Percentiles rank a stretch among this genome's conserved stretches.
Conservation (phyloP, 164 flowering plant genomes). For the Macadamia integrifolia region DNA sequence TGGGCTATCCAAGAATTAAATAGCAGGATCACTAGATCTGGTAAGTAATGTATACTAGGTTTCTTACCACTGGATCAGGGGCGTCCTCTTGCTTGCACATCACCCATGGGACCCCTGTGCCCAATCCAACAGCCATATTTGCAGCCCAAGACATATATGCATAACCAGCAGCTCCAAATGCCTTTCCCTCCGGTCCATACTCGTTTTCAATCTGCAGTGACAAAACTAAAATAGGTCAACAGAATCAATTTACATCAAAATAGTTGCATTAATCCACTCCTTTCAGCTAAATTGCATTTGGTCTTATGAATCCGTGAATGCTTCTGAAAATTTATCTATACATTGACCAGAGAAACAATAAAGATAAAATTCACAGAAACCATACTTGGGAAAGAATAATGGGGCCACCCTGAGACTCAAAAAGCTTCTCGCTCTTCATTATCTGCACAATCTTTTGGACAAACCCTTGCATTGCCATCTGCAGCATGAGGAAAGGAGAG, state of each 20-base stretch:
- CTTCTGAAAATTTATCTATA: background rate
- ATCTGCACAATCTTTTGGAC: slow-evolving; percentile 56
- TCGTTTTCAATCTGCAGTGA: slow-evolving; percentile 63
- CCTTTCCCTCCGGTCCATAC: slow-evolving; percentile 41
- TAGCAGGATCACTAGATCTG: background rate
- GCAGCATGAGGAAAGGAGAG: slow-evolving; percentile 8
- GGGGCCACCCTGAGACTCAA: slow-evolving; percentile 78
- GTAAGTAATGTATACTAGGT: background rate
- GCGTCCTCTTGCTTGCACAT: slow-evolving; percentile 83
- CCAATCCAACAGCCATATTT: slow-evolving; percentile 53
- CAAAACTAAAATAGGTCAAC: background rate
- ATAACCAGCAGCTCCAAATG: slow-evolving; percentile 51
- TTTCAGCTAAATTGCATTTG: no score
- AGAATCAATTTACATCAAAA: background rate
- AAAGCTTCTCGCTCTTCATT: slow-evolving; percentile 66
- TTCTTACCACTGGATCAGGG: slow-evolving; percentile 67
- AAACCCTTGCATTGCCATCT: slow-evolving; percentile 79
- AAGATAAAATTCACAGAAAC: background rate
- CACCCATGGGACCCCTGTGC: slow-evolving; percentile 75
- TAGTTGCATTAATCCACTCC: background rate
- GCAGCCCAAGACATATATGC: slow-evolving; percentile 71
- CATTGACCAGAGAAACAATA: background rate
- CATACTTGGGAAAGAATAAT: slow-evolving; percentile 69
- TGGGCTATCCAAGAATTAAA: background rate
- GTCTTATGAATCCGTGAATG: background rate